Evolutionary conservation across 257 asterid genomes (phyloP).

Genomic region (Capsicum chinense): DNA sequence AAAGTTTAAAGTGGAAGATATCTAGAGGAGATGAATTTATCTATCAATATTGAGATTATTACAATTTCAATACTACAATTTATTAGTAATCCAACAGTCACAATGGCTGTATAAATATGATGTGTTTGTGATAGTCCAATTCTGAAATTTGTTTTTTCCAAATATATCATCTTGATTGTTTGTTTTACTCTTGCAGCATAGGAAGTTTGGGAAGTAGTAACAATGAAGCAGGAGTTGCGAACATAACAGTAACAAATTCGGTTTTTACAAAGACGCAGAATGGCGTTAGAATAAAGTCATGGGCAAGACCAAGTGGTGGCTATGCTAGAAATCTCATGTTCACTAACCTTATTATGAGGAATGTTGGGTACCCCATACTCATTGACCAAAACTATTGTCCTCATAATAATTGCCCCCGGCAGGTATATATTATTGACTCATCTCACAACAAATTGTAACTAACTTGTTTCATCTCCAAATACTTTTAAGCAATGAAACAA

Average conservation of each 20-base stretch:
- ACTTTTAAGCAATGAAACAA: background rate
- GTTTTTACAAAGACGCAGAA: no score
- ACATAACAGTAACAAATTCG: no score
- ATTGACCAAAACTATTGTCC: constrained; percentile 31
- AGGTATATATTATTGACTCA: background rate
- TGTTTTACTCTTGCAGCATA: background rate
- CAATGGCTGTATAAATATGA: background rate
- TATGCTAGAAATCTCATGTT: constrained; percentile 27
- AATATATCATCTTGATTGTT: background rate
- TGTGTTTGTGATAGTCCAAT: background rate
- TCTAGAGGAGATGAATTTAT: background rate
- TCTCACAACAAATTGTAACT: background rate
- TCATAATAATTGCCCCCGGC: background rate
- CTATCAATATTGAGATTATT: background rate
- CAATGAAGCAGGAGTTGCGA: constrained; percentile 6
- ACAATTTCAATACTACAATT: background rate
- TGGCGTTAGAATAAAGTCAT: no score
- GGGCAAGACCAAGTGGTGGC: constrained; percentile 1
- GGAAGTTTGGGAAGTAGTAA: constrained; percentile 24
- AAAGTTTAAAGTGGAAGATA: background rate
- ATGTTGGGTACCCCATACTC: constrained; percentile 29
- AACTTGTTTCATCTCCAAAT: background rate
- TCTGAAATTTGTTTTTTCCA: background rate
- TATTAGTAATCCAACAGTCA: background rate
- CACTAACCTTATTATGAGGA: constrained; percentile 25